Percentiles rank a stretch among this genome's conserved stretches.
Evolutionary conservation across 139 green algal genomes (phyloP).

Genomic region (Coelastrella sp.): DNA sequence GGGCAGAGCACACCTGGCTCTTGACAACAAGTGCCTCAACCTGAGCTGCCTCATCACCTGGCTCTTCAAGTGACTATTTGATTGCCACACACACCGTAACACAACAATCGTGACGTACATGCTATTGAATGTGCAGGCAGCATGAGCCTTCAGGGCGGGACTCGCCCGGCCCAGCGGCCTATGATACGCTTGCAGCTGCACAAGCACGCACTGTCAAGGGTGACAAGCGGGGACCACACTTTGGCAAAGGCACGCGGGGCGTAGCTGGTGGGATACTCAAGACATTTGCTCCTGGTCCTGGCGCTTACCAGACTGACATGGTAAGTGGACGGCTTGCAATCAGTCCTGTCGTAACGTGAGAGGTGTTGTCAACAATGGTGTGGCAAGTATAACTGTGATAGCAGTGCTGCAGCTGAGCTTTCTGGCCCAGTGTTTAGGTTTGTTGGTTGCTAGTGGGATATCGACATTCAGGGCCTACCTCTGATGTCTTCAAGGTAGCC

Average conservation of each 20-base stretch:
- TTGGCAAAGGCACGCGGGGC: not conserved
- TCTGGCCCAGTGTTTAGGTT: no score
- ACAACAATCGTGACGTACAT: not conserved
- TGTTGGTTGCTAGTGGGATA: no score
- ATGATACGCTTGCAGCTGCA: not conserved
- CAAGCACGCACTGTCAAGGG: not conserved
- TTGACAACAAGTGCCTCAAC: no score
- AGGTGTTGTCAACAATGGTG: no score
- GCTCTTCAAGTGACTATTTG: not conserved
- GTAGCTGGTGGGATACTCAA: not conserved
- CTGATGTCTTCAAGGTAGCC: no score
- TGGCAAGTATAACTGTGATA: no score
- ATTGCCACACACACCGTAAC: not conserved
- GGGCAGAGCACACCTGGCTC: no score
- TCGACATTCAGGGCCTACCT: no score
- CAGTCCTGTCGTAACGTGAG: no score
- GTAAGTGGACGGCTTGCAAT: no score
- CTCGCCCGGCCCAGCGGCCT: constrained; percentile 22
- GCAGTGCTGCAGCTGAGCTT: no score
- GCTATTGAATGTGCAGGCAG: not conserved
- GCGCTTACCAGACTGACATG: not conserved
- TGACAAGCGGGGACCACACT: not conserved
- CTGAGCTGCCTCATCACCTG: no score
- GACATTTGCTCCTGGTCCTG: not conserved
- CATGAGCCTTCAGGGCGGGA: not conserved